Evolutionary conservation across 371 early-diverging fungal genomes (phyloP).

Genomic region (Zopfochytrium polystomum): DNA sequence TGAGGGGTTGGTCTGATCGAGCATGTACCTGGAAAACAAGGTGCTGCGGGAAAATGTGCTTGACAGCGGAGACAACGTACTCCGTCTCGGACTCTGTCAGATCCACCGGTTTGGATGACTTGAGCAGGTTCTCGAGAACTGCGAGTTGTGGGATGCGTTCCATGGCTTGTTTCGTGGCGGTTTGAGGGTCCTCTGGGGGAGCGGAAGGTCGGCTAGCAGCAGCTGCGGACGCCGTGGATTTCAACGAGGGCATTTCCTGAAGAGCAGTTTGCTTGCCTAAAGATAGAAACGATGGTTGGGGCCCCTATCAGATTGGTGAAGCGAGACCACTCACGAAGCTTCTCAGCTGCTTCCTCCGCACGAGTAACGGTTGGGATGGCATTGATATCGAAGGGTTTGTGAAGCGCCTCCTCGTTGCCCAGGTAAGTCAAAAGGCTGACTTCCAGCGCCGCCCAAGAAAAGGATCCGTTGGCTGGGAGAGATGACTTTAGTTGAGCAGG

Average conservation of each 20-base stretch:
- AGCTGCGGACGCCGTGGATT: constrained; percentile 20
- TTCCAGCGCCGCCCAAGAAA: constrained; percentile 82
- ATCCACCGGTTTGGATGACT: constrained; percentile 70
- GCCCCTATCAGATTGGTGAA: not conserved
- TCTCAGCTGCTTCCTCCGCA: constrained; percentile 68
- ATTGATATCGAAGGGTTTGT: constrained; percentile 72
- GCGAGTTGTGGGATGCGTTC: constrained; percentile 79
- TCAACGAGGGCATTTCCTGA: constrained; percentile 19
- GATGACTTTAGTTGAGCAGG: constrained; percentile 7
- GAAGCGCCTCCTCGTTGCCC: constrained; percentile 58
- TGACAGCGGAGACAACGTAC: constrained; percentile 85
- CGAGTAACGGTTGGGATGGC: constrained; percentile 77
- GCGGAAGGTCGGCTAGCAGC: constrained; percentile 28
- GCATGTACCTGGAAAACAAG: constrained; percentile 82
- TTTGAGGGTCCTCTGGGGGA: constrained; percentile 31
- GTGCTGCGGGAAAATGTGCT: constrained; percentile 87
- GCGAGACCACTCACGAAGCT: constrained; percentile 38
- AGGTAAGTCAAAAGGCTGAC: constrained; percentile 78
- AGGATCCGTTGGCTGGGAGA: constrained; percentile 64
- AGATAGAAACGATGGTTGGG: not conserved
- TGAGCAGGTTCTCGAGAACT: constrained; percentile 79
- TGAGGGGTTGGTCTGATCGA: too few relatives aligned
- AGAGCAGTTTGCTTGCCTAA: constrained; percentile 23
- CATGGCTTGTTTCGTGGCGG: constrained; percentile 69
- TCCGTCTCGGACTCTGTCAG: constrained; percentile 95